Evolutionary conservation across 1,139 yeast species (phyloP), one percentile per base, ranked within the genome.

Genomic region (Suhomyces bokatorum): DNA sequence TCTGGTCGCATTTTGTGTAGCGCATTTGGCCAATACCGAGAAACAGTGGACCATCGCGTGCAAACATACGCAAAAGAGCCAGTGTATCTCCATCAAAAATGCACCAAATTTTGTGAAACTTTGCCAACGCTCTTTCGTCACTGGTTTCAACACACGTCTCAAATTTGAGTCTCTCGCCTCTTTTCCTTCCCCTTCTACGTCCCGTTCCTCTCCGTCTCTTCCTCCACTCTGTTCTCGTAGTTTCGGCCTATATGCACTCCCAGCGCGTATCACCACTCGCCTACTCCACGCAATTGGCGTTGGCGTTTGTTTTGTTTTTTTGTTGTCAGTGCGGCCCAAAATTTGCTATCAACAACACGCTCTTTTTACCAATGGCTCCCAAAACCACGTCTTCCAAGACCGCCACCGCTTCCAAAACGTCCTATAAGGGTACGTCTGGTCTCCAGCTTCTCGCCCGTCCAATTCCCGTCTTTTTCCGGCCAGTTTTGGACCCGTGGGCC

Each of bases 381-480:
- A 61, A 59, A 46, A 46, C 59, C 45, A 58, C 60, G 45, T 46
- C 65, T 35, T 51, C 63, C 37, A 62, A 58, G 54, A 51, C 53
- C 22, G 44, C 65, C 37, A 58, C 63, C 38, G 59, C 67, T 39
- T 47, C 74, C 36, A 77, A 77, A 59, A 55, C 66, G 48, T 71
- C 81, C 43, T 77, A 76, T 67, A 77, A 74, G 61, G 82, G 81
- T 77, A 67, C 49, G 81, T 71, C 17, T 12, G 11, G 14, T 10
- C n/a, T 16, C 6, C 13, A 7, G 12, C 13, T 12, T 12, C 28
- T 7, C 28, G 2, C 24, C 5, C 28, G 14, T n/a, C 36, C 36
- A 14, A 11, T 3, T 22, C 13, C 15, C 31, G 32, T 24, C 30
- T 22, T 38, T 24, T 36, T 37, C 29, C 27, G 29, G 32, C 39